Percentiles rank a stretch among this genome's conserved stretches.
Conservation (phyloP, 257 asterid genomes). For the Ilex asprella region DNA sequence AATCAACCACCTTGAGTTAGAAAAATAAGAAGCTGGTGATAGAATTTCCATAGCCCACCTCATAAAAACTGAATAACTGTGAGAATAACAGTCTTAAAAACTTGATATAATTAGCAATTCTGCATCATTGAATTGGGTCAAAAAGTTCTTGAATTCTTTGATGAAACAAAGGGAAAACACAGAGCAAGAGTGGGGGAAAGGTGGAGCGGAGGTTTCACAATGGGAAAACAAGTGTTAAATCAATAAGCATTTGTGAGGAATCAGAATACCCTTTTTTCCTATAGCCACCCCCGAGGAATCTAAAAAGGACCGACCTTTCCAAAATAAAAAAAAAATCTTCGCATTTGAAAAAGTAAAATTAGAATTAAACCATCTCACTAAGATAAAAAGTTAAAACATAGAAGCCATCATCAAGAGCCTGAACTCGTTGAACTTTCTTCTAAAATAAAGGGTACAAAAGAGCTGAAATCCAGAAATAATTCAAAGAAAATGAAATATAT, state of each 20-base stretch:
- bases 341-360: neutral
- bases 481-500: slow-evolving; percentile 15
- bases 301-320: slow-evolving; percentile 39
- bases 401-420: slow-evolving; percentile 33
- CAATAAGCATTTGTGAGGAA: slow-evolving; percentile 55
- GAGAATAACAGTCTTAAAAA: neutral
- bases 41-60: slow-evolving; percentile 81
- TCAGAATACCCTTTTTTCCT: slow-evolving; percentile 60
- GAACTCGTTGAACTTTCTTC: slow-evolving; percentile 15
- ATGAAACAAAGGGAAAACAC: slow-evolving; percentile 16
- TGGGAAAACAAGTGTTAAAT: slow-evolving; percentile 51
- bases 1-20: slow-evolving; percentile 48
- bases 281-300: slow-evolving; percentile 67
- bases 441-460: neutral
- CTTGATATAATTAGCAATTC: slow-evolving; percentile 4
- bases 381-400: neutral
- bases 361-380: slow-evolving; percentile 9
- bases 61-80: slow-evolving; percentile 16
- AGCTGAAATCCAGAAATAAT: slow-evolving; percentile 10
- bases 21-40: slow-evolving; percentile 49
- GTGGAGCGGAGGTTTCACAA: slow-evolving; percentile 31
- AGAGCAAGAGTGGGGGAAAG: slow-evolving; percentile 28
- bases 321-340: slow-evolving; percentile 33
- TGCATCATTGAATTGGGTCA: neutral
- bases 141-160: slow-evolving; percentile 1